Evolutionary conservation across 345 rosid species (phyloP), one percentile per base, ranked within the genome.

Genomic region (Pistacia vera): DNA sequence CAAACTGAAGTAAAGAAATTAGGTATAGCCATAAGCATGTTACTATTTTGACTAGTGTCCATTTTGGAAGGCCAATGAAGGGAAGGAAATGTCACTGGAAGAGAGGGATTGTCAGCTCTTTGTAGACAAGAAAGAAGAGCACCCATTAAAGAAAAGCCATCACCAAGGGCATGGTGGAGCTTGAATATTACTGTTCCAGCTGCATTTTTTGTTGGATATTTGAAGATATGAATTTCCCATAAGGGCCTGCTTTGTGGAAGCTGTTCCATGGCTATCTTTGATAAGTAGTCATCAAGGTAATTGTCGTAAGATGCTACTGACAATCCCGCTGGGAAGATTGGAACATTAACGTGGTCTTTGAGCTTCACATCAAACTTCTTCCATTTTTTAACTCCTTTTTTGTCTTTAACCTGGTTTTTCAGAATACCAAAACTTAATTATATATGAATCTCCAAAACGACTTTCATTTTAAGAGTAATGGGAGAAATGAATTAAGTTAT

Each of bases 151-250:
- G 85, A 83, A 25, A 68, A 86, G 16, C 93, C 91, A 48, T 89
- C 93, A 0, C 91, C 91, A 14, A 89, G 89, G 0, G 91, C 75
- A 49, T 89, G 93, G 69, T 89, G 93, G 28, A 89, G 82, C 83
- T 87, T 89, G 80, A 89, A 87, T 0, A 87, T 72, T 0, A 75
- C 0, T 63, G 20, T 80, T 11, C 84, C 88, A 8, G 86, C 83
- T 17, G 88, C 83, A 35, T 76, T 38, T 10, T 57, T 84, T 7
- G 88, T 81, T 1, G 87, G 87, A 70, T 79, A 84, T 17, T 77
- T 84, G 35, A 89, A n/a, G 36, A 87, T 59, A 35, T 89, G 91
- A 67, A 87, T 70, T 60, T 89, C 88, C 93, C 93, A 89, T 16
- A 83, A 58, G 0, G 91, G 91, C 46, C 75, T 78, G 76, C 46